A percentile compares a stretch with the other conserved stretches of the same genome.
phyloP scores from a whole-genome alignment of 176 grass and related monocot genomes.

The Zizania latifolia region DNA sequence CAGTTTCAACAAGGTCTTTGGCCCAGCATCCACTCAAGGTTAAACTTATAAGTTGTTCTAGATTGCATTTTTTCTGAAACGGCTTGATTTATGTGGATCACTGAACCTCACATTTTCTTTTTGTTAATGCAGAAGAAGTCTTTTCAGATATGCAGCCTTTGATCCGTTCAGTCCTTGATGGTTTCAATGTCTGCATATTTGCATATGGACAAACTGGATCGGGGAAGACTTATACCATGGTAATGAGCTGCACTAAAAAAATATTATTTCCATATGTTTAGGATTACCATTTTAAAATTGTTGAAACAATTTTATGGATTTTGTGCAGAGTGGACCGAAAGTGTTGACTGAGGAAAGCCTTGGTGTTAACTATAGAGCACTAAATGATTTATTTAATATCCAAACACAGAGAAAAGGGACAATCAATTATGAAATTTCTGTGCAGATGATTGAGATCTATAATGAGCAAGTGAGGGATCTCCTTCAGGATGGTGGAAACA shows the following conservation, averaged over 20 bases:
- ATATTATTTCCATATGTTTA: neutral
- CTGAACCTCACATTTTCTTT: constrained; percentile 12
- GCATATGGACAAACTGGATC: constrained; percentile 97
- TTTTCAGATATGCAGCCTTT: constrained; percentile 89
- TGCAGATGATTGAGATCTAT: constrained; percentile 99
- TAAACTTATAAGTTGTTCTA: constrained; percentile 8
- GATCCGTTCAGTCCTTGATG: constrained; percentile 87
- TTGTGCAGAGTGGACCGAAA: constrained; percentile 74
- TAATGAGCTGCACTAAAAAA: constrained; percentile 28
- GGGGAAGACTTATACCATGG: constrained; percentile 93
- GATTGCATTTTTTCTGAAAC: neutral
- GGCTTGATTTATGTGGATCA: neutral
- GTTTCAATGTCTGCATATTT: constrained; percentile 97
- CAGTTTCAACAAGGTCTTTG: constrained; percentile 77
- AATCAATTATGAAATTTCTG: constrained; percentile 67
- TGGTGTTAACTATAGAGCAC: constrained; percentile 89
- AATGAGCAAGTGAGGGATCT: constrained; percentile 97
- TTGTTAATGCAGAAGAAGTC: constrained; percentile 65
- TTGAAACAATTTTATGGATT: constrained; percentile 10
- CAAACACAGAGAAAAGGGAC: constrained; percentile 56
- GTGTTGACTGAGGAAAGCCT: constrained; percentile 46
- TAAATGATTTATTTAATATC: constrained; percentile 85
- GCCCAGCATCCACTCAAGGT: constrained; percentile 79
- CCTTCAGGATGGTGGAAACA: constrained; percentile 55
- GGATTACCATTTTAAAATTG: neutral